These are phyloP conservation scores for Phaeosphaeriaceae sp. DNA, from an alignment of 2,329 filamentous ascomycete genomes.

Conservation along the genomic window DNA sequence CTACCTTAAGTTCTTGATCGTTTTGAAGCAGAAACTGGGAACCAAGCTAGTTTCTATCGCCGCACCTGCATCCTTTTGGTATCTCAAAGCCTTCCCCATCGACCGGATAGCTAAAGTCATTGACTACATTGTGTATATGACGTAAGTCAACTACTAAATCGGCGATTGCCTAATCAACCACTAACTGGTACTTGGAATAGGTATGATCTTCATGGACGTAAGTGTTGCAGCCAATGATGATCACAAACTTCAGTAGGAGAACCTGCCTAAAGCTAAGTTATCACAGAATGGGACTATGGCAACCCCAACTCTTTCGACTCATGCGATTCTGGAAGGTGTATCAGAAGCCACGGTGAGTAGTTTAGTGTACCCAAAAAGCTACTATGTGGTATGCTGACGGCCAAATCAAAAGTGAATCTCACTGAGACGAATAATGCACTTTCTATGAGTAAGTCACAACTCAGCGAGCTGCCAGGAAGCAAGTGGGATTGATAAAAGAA, in stretches of 20 bases:
- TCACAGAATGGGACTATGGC: slow-evolving; percentile 47
- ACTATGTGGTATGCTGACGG: too few species aligned
- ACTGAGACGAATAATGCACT: slow-evolving; percentile 46
- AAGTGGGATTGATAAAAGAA: too few species aligned
- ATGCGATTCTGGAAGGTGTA: slow-evolving; percentile 38
- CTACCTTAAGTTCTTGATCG: slow-evolving; percentile 32
- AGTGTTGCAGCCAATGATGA: too few species aligned
- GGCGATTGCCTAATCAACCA: too few species aligned
- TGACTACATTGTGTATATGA: slow-evolving; percentile 44
- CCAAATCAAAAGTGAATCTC: slow-evolving; percentile 33
- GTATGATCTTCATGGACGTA: slow-evolving; percentile 51
- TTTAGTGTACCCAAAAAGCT: too few species aligned
- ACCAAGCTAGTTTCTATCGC: slow-evolving; percentile 30
- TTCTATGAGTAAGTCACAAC: slow-evolving; percentile 31
- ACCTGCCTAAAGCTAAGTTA: too few species aligned
- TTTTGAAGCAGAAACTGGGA: slow-evolving; percentile 17
- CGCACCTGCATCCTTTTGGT: slow-evolving; percentile 38
- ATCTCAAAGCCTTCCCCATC: slow-evolving; percentile 36
- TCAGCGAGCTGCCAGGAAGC: too few species aligned
- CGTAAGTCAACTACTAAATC: too few species aligned
- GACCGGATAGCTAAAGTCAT: slow-evolving; percentile 22
- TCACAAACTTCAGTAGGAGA: too few species aligned
- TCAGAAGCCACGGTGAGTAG: slow-evolving; percentile 39
- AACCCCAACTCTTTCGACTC: slow-evolving; percentile 36
- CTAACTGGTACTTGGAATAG: too few species aligned